phyloP scores from a whole-genome alignment of 805 yeast genomes.

The Zygotorulaspora florentina region DNA sequence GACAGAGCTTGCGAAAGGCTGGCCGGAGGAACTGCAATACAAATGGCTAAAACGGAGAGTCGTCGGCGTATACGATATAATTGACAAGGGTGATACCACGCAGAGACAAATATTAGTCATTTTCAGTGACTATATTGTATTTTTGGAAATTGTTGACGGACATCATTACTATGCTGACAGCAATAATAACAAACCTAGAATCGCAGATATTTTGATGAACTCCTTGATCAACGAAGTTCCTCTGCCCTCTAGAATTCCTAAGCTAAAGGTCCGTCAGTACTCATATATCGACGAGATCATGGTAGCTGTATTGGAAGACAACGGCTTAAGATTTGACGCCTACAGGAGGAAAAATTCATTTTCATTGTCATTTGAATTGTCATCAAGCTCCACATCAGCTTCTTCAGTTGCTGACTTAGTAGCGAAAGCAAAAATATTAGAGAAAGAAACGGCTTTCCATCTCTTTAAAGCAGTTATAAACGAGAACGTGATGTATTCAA shows the following conservation, averaged over 20 bases:
- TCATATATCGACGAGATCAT: constrained; percentile 53
- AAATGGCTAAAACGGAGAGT: constrained; percentile 88
- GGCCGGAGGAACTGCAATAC: constrained; percentile 84
- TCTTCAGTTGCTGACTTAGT: constrained; percentile 48
- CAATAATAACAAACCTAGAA: constrained; percentile 43
- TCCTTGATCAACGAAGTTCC: constrained; percentile 84
- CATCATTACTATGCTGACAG: constrained; percentile 23
- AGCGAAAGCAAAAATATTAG: constrained; percentile 66
- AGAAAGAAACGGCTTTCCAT: constrained; percentile 83
- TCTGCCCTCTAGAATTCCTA: constrained; percentile 58
- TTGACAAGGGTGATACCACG: constrained; percentile 33
- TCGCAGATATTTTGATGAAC: constrained; percentile 83
- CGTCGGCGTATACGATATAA: constrained; percentile 62
- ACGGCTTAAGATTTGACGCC: constrained; percentile 29
- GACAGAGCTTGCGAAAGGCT: constrained; percentile 74
- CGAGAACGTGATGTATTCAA: constrained; percentile 48
- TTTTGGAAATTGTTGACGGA: constrained; percentile 52
- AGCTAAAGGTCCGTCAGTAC: constrained; percentile 65
- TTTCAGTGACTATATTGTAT: constrained; percentile 74
- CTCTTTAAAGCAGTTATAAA: constrained; percentile 52
- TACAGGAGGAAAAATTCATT: constrained; percentile 20
- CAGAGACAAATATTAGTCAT: constrained; percentile 59
- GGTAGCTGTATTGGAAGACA: constrained; percentile 40
- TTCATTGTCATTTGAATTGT: constrained; percentile 25
- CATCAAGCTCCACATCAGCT: constrained; percentile 44